phyloP scores from a whole-genome alignment of 179 eudicot genomes.

The Beta macrorhiza region DNA sequence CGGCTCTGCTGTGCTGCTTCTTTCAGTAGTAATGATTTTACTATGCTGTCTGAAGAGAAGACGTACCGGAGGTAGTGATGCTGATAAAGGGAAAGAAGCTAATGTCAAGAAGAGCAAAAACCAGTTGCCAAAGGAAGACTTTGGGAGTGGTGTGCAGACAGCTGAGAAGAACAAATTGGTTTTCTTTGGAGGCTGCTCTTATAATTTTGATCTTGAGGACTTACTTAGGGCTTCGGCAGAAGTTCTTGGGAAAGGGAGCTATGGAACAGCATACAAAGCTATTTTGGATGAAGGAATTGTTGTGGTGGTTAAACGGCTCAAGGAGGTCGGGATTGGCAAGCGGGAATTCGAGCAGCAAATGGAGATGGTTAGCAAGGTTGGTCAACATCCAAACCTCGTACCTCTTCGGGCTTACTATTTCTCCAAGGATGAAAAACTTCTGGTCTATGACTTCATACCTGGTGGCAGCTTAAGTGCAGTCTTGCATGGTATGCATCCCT shows the following conservation, averaged over 20 bases:
- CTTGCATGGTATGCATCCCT: constrained; percentile 63
- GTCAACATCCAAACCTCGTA: constrained; percentile 60
- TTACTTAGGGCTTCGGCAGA: constrained; percentile 87
- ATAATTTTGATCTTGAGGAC: constrained; percentile 84
- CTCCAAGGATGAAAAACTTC: constrained; percentile 94
- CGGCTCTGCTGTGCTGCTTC: constrained; percentile 33
- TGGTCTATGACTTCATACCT: constrained; percentile 59
- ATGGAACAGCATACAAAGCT: constrained; percentile 83
- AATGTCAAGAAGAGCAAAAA: constrained; percentile 47
- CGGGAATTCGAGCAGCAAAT: constrained; percentile 84
- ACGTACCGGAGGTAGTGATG: constrained; percentile 18
- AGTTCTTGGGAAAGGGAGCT: constrained; percentile 84
- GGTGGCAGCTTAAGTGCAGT: constrained; percentile 65
- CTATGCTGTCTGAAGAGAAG: constrained; percentile 44
- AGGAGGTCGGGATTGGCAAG: constrained; percentile 70
- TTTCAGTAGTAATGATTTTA: constrained; percentile 27
- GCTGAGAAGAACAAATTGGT: constrained; percentile 70
- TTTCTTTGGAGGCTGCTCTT: constrained; percentile 63
- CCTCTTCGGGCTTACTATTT: constrained; percentile 80
- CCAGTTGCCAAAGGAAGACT: constrained; percentile 56
- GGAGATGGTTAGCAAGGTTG: constrained; percentile 61
- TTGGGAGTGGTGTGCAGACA: constrained; percentile 72
- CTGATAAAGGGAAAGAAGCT: constrained; percentile 37
- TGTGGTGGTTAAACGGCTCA: constrained; percentile 86
- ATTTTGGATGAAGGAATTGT: constrained; percentile 77